phyloP scores from a whole-genome alignment of 2,329 filamentous ascomycete genomes.

The Claviceps spartinae region DNA sequence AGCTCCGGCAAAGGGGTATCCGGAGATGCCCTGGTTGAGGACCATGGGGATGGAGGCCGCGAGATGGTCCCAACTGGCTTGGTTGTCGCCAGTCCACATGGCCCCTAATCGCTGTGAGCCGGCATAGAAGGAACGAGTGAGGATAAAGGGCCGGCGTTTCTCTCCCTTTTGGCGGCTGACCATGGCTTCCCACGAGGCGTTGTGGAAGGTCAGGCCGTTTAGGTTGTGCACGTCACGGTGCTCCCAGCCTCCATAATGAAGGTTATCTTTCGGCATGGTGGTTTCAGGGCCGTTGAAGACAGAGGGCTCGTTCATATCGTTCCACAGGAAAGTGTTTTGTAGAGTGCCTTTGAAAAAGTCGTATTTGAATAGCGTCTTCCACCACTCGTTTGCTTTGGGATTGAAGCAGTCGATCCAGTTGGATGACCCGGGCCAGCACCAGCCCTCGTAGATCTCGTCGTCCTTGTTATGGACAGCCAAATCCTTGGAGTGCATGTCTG shows the following conservation, averaged over 20 bases:
- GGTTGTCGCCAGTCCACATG: conserved; percentile 99
- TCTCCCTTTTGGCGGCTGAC: conserved; percentile 77
- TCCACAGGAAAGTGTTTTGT: conserved; percentile 89
- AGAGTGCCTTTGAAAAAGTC: conserved; percentile 75
- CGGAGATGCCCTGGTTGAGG: conserved; percentile 79
- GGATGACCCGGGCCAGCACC: conserved; percentile 97
- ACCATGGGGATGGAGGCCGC: conserved; percentile 88
- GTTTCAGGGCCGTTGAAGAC: conserved; percentile 98
- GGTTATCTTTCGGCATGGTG: conserved; percentile 97
- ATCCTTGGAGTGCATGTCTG: conserved; percentile 72
- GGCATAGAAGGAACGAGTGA: conserved; percentile 85
- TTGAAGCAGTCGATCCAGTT: conserved; percentile 96
- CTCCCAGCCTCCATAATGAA: conserved; percentile 86
- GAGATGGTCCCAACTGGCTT: conserved; percentile 83
- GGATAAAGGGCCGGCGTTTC: conserved; percentile 72
- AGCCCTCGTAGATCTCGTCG: conserved; percentile 77
- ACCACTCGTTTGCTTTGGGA: conserved; percentile 83
- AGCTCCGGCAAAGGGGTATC: conserved; percentile 86
- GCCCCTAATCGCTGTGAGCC: conserved; percentile 82
- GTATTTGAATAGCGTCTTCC: conserved; percentile 78
- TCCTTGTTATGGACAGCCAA: conserved; percentile 85
- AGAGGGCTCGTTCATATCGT: conserved; percentile 99
- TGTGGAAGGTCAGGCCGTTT: conserved; percentile 89
- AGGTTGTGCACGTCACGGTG: conserved; percentile 94
- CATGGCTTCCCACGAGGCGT: conserved; percentile 80